These are phyloP conservation scores for Terana coerulea DNA, from an alignment of 768 basidiomycete species.

Conservation along the genomic window DNA sequence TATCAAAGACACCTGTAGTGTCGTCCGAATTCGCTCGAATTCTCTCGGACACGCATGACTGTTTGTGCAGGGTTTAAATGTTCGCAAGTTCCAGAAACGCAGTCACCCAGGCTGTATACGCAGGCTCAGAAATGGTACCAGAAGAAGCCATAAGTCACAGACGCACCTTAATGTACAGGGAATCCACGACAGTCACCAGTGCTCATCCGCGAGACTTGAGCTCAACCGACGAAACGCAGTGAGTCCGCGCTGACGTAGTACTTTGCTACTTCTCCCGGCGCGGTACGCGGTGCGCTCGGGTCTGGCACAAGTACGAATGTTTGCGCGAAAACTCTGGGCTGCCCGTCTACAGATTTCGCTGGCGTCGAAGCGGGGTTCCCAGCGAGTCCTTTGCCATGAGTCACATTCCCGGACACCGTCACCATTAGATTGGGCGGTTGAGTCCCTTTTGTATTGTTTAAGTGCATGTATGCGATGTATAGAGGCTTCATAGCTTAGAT, in stretches of 20 bases:
- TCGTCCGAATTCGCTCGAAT: too few relatives aligned
- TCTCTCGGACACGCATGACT: too few relatives aligned
- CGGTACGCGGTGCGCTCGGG: slow-evolving; percentile 55
- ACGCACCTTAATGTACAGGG: too few relatives aligned
- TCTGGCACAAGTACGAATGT: slow-evolving; percentile 85
- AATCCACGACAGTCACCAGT: too few relatives aligned
- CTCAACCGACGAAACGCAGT: slow-evolving; percentile 77
- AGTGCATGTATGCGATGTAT: slow-evolving; percentile 2
- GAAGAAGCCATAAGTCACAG: too few relatives aligned
- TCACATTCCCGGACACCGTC: slow-evolving; percentile 77
- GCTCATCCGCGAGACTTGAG: not conserved
- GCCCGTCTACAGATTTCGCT: slow-evolving; percentile 58
- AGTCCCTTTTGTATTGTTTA: slow-evolving; percentile 42
- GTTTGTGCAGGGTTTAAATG: too few relatives aligned
- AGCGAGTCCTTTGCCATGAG: slow-evolving; percentile 56
- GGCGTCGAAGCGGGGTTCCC: slow-evolving; percentile 53
- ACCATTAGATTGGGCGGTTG: slow-evolving; percentile 77
- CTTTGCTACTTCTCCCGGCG: slow-evolving; percentile 71
- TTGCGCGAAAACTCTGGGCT: slow-evolving; percentile 83
- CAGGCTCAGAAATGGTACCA: too few relatives aligned
- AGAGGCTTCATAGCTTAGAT: slow-evolving; percentile 10
- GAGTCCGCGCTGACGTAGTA: slow-evolving; percentile 81
- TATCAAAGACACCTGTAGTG: too few relatives aligned
- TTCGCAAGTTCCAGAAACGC: too few relatives aligned
- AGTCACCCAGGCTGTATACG: too few relatives aligned